Evolutionary conservation across 306 rosid species (phyloP), one percentile per base, ranked within the genome.

Genomic region (Inga leiocalycina): DNA sequence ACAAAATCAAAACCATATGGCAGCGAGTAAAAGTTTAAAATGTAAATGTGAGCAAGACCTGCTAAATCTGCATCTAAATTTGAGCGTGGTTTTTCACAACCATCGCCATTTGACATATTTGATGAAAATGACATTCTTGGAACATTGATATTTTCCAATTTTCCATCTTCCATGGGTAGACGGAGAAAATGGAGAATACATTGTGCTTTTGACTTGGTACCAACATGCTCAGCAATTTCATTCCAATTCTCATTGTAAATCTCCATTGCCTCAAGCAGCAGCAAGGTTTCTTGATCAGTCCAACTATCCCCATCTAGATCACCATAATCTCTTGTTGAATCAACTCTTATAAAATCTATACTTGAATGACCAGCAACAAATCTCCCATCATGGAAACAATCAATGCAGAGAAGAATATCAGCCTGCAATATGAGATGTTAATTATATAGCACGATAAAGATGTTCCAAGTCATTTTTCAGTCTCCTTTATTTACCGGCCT

Each of bases 151-250:
- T 94, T 91, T 86, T 97, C 99, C 83, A 97, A 84, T 78, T 92
- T 92, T 61, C 97, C 93, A 46, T 97, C 97, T 89, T 91, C 98
- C 89, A 97, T 90, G 52, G 98, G 97, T 71, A 97, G 89, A 46
- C 97, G 99, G 30, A 97, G 97, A 89, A 97, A 97, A 86, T 97
- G 99, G 89, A 94, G 94, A 87, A 94, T 90, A 91, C 99, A 97
- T 80, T 97, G 97, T 65, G 97, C 98, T 88, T 97, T 97, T 78
- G 99, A 97, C 91, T 94, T 97, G 86, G 97, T 91, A 84, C 91
- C 97, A 64, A 97, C 99, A 82, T 91, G 91, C 43, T 91, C 99
- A 0, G 98, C 96, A 75, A 97, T 97, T 86, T 97, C 99, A 83
- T 91, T 94, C 99, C 99, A 97, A 67, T 92, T 94, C 86, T 97